Conservation (phyloP, 805 yeast genomes). For the Barnettozyma californica region DNA sequence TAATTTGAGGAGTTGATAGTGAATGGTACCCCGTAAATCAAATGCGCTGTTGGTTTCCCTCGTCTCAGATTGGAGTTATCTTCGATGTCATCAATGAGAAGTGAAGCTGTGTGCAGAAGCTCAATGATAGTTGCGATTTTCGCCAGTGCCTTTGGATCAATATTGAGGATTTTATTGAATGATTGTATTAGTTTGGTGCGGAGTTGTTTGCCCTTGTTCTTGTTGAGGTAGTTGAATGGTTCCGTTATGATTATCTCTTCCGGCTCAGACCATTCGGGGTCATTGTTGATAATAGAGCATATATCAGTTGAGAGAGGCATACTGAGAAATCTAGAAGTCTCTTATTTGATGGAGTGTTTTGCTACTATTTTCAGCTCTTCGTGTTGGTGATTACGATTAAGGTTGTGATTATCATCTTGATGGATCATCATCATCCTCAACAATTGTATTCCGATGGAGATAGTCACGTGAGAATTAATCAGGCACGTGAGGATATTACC, state of each 20-base stretch:
- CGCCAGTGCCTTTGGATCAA: conserved; percentile 34
- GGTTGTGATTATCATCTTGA: too few species aligned
- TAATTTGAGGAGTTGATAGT: conserved; percentile 81
- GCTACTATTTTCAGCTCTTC: not conserved
- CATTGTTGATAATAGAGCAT: conserved; percentile 2
- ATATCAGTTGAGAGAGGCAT: conserved; percentile 1
- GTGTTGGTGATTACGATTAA: too few species aligned
- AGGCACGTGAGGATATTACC: not conserved
- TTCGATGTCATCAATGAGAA: conserved; percentile 84
- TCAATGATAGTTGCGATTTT: conserved; percentile 46
- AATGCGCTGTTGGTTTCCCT: conserved; percentile 76
- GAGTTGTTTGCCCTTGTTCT: conserved; percentile 23
- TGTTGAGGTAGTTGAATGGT: conserved; percentile 21
- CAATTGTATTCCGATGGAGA: not conserved
- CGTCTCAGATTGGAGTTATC: conserved; percentile 68
- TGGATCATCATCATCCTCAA: not conserved
- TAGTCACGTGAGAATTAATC: not conserved
- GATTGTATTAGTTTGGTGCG: conserved; percentile 37
- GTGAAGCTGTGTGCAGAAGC: conserved; percentile 59
- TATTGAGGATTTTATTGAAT: conserved; percentile 47
- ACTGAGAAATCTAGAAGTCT: not conserved
- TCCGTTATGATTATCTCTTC: conserved; percentile 16
- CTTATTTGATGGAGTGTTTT: too few species aligned
- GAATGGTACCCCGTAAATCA: conserved; percentile 68
- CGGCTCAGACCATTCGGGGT: conserved; percentile 7